A percentile compares a stretch with the other conserved stretches of the same genome.
Evolutionary conservation across 768 basidiomycete species (phyloP).

Genomic region (Mrakia blollopis): DNA sequence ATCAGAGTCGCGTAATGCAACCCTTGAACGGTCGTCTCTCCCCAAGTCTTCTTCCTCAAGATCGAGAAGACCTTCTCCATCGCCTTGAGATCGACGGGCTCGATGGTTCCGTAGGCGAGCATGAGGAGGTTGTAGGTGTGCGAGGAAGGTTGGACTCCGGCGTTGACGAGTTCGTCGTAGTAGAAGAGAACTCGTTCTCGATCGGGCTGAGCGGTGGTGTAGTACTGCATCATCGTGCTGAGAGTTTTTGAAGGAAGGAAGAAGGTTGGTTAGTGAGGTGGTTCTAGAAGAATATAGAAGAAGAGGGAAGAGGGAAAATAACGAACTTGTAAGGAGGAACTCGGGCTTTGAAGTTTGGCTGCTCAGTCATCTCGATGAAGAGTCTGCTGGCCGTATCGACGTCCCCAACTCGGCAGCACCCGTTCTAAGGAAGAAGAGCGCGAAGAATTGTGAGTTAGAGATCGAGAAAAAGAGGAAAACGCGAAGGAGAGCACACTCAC

Average conservation of each 20-base stretch:
- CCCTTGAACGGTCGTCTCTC: conserved; percentile 51
- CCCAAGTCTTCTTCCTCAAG: conserved; percentile 41
- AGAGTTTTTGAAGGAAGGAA: neutral
- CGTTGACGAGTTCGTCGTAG: conserved; percentile 60
- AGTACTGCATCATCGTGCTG: conserved; percentile 86
- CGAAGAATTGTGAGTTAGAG: neutral
- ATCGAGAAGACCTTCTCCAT: conserved; percentile 68
- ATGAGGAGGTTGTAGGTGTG: conserved; percentile 96
- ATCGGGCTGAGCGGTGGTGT: conserved; percentile 83
- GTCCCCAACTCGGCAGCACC: conserved; percentile 91
- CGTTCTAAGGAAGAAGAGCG: conserved; percentile 45
- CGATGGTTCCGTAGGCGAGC: conserved; percentile 79
- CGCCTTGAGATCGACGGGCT: conserved; percentile 66
- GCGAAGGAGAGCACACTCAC: conserved; percentile 36
- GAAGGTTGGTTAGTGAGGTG: neutral
- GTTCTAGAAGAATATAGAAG: too few relatives aligned
- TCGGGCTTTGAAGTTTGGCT: conserved; percentile 72
- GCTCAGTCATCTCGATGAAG: conserved; percentile 75
- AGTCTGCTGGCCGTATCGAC: conserved; percentile 69
- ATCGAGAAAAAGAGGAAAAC: neutral
- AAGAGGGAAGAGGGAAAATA: neutral
- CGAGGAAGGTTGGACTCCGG: conserved; percentile 65
- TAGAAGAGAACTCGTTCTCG: conserved; percentile 70
- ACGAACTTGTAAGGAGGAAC: conserved; percentile 83
- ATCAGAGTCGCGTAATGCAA: conserved; percentile 80